Evolutionary conservation across 176 grass and related monocot genomes (phyloP).

Genomic region (Cenchrus purpureus): DNA sequence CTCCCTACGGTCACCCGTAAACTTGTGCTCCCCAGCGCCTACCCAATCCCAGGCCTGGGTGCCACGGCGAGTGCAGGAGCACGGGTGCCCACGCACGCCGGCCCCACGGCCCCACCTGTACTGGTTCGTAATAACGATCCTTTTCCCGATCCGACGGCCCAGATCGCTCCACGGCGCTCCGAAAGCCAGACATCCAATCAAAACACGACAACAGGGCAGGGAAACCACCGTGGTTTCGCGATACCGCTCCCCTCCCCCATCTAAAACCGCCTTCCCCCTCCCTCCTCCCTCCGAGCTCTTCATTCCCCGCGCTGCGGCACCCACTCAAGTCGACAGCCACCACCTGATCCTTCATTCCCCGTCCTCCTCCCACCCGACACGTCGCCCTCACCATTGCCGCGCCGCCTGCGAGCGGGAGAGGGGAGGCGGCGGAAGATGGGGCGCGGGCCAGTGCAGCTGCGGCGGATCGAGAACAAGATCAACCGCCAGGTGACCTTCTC

Average conservation of each 20-base stretch:
- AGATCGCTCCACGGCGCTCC: constrained; percentile 37
- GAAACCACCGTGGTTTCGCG: constrained; percentile 50
- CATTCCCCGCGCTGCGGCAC: background rate
- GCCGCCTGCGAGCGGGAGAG: background rate
- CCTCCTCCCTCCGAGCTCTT: background rate
- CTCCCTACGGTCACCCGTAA: too few relatives aligned
- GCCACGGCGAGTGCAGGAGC: too few relatives aligned
- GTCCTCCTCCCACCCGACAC: background rate
- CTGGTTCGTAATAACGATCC: background rate
- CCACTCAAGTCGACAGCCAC: constrained; percentile 17
- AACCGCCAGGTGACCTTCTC: constrained; percentile 96
- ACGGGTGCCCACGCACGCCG: background rate
- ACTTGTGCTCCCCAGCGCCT: background rate
- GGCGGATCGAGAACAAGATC: constrained; percentile 97
- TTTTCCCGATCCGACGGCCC: background rate
- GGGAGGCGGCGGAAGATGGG: constrained; percentile 56
- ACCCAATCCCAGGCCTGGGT: constrained; percentile 26
- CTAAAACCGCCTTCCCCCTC: constrained; percentile 16
- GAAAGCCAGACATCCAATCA: background rate
- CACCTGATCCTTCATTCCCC: constrained; percentile 15
- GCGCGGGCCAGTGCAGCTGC: constrained; percentile 87
- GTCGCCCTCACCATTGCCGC: background rate
- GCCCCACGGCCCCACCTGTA: background rate
- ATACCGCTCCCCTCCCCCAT: constrained; percentile 39
- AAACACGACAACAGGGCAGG: constrained; percentile 37